Conservation (phyloP, 257 asterid species). For the Nicotiana sylvestris region DNA sequence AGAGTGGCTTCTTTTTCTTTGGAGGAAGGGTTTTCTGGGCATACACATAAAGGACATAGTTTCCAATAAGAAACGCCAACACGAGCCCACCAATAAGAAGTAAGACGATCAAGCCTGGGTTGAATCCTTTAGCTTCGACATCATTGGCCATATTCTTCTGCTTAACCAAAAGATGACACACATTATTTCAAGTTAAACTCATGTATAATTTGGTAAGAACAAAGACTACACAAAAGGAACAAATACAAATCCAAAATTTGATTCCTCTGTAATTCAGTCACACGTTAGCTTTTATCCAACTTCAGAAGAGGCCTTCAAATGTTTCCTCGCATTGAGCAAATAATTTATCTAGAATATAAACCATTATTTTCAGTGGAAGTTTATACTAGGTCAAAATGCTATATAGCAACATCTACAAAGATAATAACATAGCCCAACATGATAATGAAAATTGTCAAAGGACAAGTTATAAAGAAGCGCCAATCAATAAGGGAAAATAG, state of each 20-base stretch:
- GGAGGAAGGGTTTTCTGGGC: slow-evolving; percentile 84
- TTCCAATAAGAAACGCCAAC: slow-evolving; percentile 62
- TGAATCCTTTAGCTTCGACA: slow-evolving; percentile 54
- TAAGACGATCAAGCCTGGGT: slow-evolving; percentile 79
- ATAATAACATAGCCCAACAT: neutral
- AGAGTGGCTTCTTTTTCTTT: slow-evolving; percentile 80
- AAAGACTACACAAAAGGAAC: neutral
- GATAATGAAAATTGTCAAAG: neutral
- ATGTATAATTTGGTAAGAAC: neutral
- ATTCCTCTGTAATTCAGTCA: neutral
- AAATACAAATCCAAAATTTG: neutral
- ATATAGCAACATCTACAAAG: neutral
- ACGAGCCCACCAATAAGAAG: slow-evolving; percentile 67
- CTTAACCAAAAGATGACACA: slow-evolving; percentile 21
- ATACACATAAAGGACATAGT: slow-evolving; percentile 57
- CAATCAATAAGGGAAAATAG: neutral
- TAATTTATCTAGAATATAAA: neutral
- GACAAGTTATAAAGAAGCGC: neutral
- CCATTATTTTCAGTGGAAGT: neutral
- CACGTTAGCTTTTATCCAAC: neutral
- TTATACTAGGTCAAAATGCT: neutral
- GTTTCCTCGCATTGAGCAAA: neutral
- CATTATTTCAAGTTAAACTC: neutral
- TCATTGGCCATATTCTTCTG: slow-evolving; percentile 47
- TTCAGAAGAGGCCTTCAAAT: neutral